These are phyloP conservation scores for Komagataea norvegica DNA, from an alignment of 1,139 yeast species.

Conservation along the genomic window DNA sequence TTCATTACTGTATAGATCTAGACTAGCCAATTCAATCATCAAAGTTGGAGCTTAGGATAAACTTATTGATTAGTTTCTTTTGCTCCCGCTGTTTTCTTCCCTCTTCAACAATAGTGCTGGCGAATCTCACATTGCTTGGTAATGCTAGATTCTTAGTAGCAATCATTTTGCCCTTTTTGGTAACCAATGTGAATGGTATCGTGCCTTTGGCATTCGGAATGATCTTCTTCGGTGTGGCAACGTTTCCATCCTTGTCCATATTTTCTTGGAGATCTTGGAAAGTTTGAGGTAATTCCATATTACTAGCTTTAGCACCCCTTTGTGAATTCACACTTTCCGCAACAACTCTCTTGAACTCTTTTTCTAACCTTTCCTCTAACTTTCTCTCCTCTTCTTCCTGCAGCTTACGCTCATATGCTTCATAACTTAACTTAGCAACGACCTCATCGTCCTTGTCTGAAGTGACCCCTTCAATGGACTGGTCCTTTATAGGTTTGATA, in stretches of 20 bases:
- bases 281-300: slow-evolving; percentile 16
- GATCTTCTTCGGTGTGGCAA: slow-evolving; percentile 1
- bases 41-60: slow-evolving; percentile 31
- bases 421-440: slow-evolving; percentile 28
- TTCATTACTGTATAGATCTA: too few species aligned
- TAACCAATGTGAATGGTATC: slow-evolving; percentile 49
- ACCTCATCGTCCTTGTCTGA: slow-evolving; percentile 18
- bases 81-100: slow-evolving; percentile 33
- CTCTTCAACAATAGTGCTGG: slow-evolving; percentile 36
- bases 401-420: slow-evolving; percentile 33
- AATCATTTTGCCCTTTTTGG: slow-evolving; percentile 46
- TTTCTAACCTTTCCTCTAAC: slow-evolving; percentile 49
- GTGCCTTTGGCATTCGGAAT: slow-evolving; percentile 22
- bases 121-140: slow-evolving; percentile 47
- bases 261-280: background rate
- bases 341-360: slow-evolving; percentile 47
- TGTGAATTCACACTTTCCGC: slow-evolving; percentile 43
- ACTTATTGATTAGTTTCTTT: slow-evolving; percentile 33
- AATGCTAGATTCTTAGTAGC: slow-evolving; percentile 41
- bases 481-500: background rate
- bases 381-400: slow-evolving; percentile 39
- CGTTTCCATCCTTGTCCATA: background rate
- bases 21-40: slow-evolving; percentile 25
- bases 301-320: slow-evolving; percentile 21
- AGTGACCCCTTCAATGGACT: background rate